Base-by-base conservation (phyloP, 2,329 filamentous ascomycete genomes). In the Ceratocystis alfenasii region DNA sequence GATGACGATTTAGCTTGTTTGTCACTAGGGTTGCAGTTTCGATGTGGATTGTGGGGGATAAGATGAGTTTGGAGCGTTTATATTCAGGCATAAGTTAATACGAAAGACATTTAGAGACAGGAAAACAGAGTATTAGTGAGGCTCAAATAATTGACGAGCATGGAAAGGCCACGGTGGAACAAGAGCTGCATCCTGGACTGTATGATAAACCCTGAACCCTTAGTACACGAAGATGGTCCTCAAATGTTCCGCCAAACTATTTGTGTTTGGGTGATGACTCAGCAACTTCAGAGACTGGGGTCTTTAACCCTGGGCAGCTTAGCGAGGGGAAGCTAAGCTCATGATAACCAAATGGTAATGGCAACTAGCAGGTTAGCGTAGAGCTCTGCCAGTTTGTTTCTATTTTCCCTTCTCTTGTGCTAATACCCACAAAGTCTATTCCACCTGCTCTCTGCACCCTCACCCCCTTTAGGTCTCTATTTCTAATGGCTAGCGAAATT, bases 401-500 rank as follows among this genome's bases (percentile, higher is more conserved):
- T 25, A 10, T 53, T 53, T 10, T 15, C 1, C 15, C 2, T 15
- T 53, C 2, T 25, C 8, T 10, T 53, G 20, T 25, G 7, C 3
- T 12, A 12, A 41, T 41, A 41, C 3, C 17, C 6, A 22, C 5
- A 50, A n/a, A 10, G 46, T 50, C 22, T 22, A 20, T 50, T 50
- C 3, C 46, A 22, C 17, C 17, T n/a, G 17, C 10, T 50, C 46
- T 22, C n/a, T 22, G 6, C 10, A 10, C 3, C 12, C 8, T 0
- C 20, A n/a, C 6, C 8, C 15, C 2, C 28, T 33, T 36, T 20
- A 4, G 5, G 1, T 45, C 5, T 36, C 5, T 30, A 25, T 25
- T n/a, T 12, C n/a, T 12, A 28, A 53, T 57, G 46, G 7, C 46
- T 25, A 53, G 62, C 30, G 78, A 79, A 66, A 78, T 93, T 66